Evolutionary conservation across 768 basidiomycete genomes (phyloP).

Genomic region (Agaricus sinodeliciosus): DNA sequence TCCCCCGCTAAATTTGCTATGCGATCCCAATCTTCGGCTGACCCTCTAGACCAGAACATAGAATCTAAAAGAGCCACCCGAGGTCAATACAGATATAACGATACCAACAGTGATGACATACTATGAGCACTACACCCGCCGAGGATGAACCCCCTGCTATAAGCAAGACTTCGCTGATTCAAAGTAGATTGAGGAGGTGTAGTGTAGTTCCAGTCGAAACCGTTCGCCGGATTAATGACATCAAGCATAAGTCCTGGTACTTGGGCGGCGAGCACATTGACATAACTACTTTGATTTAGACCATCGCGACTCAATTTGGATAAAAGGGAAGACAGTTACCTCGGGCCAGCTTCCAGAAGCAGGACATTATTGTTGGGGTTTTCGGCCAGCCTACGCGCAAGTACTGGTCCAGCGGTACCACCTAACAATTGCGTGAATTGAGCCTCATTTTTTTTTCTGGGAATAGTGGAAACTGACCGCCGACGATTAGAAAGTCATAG

Average conservation of each 20-base stretch:
- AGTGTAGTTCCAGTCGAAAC: conserved; percentile 25
- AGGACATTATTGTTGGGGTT: conserved; percentile 38
- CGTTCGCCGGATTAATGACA: conserved; percentile 7
- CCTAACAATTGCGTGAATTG: conserved; percentile 12
- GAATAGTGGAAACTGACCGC: conserved; percentile 17
- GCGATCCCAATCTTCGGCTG: conserved; percentile 43
- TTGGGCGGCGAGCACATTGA: conserved; percentile 4
- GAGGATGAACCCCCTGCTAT: conserved; percentile 19
- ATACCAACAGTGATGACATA: conserved; percentile 13
- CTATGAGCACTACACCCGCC: conserved; percentile 24
- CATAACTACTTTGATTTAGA: conserved; percentile 1
- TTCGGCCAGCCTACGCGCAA: conserved; percentile 49
- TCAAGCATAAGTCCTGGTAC: conserved; percentile 10
- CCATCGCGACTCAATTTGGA: conserved; percentile 1
- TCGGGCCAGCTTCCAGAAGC: conserved; percentile 48
- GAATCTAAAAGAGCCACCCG: conserved; percentile 13
- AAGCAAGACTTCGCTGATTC: conserved; percentile 15
- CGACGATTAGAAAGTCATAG: conserved; percentile 16
- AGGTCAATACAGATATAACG: background rate
- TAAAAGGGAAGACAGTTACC: conserved; percentile 25
- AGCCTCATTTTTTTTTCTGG: background rate
- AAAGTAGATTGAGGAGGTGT: conserved; percentile 18
- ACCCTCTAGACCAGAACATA: conserved; percentile 24
- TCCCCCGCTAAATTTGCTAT: conserved; percentile 41
- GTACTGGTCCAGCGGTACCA: conserved; percentile 50